Base-by-base conservation (phyloP, 192 early-diverging fungal species). In the Coemansia aciculifera region DNA sequence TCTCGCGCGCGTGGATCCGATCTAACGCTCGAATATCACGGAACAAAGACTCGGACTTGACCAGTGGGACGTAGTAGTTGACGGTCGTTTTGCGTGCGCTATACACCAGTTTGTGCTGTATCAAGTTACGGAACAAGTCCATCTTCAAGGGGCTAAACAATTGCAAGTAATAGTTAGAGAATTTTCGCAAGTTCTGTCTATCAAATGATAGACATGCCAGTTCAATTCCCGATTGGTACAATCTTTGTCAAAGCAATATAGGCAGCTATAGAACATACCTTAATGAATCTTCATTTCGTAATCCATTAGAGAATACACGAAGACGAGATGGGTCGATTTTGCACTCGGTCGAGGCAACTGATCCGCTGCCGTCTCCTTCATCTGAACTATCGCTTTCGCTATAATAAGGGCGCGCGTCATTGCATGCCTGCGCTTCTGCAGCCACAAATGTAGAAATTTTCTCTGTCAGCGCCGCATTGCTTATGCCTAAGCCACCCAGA, bases 1-100 rank as follows among this genome's bases (percentile, higher is more conserved):
- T 91, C 73, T 97, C 96, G 10, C 91, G 87, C 2, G 74, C 59
- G 17, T 74, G 68, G 1, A 77, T 71, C 37, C 65, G 64, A 19
- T 84, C 77, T 19, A 84, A 64, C 31, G 71, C 66, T 2, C 59
- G 49, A 8, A 84, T 62, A 32, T 84, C 81, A 2, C 82, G 74
- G 11, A 63, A 63, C 2, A 79, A 46, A 12, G 52, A 46, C 24
- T 77, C 74, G 7, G 74, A 72, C 52, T 68, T 76, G 31, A 32
- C 23, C 13, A 84, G 48, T 1, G 78, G 75, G 2, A 70, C 7
- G 37, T 69, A 73, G 38, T 75, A 72, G 42, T 71, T 66, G 7
- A 46, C n/a, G 17, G 38, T 67, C 7, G 46, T 27, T 2, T 68
- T 71, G 12, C 43, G 32, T 13, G 51, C 24, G 13, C 68, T 67